These are phyloP conservation scores for Rosa persica DNA, from an alignment of 306 rosid genomes.

Conservation along the genomic window DNA sequence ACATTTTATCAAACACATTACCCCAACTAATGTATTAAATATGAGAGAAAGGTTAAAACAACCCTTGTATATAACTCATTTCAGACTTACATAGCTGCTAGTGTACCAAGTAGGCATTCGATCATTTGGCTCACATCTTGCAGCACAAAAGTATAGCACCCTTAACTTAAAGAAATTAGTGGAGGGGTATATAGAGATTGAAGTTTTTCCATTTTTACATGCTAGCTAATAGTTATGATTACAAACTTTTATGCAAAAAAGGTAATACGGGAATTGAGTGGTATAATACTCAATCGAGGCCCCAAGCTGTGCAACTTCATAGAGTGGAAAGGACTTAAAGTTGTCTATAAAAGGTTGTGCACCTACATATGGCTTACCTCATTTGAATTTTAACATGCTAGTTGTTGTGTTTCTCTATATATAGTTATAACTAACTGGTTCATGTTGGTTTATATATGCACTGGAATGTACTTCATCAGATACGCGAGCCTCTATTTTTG, in stretches of 20 bases:
- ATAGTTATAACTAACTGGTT: not conserved
- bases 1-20: not conserved
- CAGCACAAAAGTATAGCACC: not conserved
- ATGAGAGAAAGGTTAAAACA: too few species aligned
- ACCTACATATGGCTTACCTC: not conserved
- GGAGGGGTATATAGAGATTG: not conserved
- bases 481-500: conserved; percentile 89
- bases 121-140: not conserved
- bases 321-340: conserved; percentile 89
- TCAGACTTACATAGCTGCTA: too few species aligned
- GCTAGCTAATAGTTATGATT: not conserved
- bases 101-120: not conserved
- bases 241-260: conserved; percentile 16
- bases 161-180: not conserved
- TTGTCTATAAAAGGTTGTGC: conserved; percentile 77
- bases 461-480: conserved; percentile 25
- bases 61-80: too few species aligned
- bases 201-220: not conserved
- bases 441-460: not conserved
- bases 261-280: conserved; percentile 67
- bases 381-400: not conserved
- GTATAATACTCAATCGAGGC: conserved; percentile 59
- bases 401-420: conserved; percentile 1
- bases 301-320: conserved; percentile 83
- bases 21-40: too few species aligned